Evolutionary conservation across 768 basidiomycete genomes (phyloP).

Genomic region (Tricholoma sp.): DNA sequence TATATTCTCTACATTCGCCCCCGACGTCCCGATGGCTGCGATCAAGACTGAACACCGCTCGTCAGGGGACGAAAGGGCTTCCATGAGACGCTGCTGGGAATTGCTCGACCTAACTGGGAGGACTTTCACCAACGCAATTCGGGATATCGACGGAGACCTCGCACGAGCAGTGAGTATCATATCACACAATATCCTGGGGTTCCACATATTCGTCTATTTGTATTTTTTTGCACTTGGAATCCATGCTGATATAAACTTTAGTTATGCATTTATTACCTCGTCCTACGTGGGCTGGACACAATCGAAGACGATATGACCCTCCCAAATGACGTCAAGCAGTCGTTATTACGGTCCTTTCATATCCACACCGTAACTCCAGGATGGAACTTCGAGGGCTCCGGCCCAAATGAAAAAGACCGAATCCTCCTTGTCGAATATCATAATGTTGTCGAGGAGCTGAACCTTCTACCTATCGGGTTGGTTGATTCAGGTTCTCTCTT

Average conservation of each 20-base stretch:
- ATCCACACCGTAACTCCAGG: conserved; percentile 72
- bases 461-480: conserved; percentile 59
- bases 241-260: conserved; percentile 22
- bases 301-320: conserved; percentile 99
- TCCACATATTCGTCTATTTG: background rate
- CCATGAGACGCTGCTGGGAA: conserved; percentile 89
- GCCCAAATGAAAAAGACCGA: conserved; percentile 85
- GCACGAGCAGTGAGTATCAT: conserved; percentile 64
- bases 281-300: conserved; percentile 91
- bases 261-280: conserved; percentile 95
- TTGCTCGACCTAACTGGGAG: conserved; percentile 85
- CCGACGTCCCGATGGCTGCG: conserved; percentile 40
- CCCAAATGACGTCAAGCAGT: conserved; percentile 78
- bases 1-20: background rate
- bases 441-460: conserved; percentile 78
- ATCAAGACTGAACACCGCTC: conserved; percentile 60
- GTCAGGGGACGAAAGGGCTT: conserved; percentile 82
- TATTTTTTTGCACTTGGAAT: background rate
- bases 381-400: conserved; percentile 80
- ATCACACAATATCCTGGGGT: background rate
- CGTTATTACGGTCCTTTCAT: conserved; percentile 80
- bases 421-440: conserved; percentile 82
- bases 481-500: conserved; percentile 15
- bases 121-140: conserved; percentile 89
- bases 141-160: conserved; percentile 92